Evolutionary conservation across 2,329 filamentous ascomycete genomes (phyloP).

Genomic region (Neoarthrinium moseri): DNA sequence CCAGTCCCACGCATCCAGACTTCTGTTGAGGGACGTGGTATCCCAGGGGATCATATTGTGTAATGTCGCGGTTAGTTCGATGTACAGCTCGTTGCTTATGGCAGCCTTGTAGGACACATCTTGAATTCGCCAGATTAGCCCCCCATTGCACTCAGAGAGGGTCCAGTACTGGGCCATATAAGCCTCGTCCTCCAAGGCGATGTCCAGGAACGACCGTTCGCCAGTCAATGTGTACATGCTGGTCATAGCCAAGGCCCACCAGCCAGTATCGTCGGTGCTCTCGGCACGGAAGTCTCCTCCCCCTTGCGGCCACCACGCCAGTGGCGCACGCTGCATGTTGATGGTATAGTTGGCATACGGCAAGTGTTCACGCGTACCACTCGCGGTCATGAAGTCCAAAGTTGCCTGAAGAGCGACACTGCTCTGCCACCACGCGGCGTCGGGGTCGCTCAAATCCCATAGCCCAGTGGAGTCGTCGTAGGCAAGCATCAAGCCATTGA

Average conservation of each 20-base stretch:
- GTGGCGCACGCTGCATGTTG: constrained; percentile 28
- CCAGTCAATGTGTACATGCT: constrained; percentile 45
- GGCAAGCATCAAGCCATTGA: constrained; percentile 2
- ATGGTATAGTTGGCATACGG: constrained; percentile 28
- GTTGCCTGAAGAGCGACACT: constrained; percentile 33
- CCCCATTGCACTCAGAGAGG: constrained; percentile 39
- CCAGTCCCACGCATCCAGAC: constrained; percentile 41
- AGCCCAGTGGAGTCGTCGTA: background rate
- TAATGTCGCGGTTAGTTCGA: constrained; percentile 41
- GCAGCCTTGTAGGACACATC: constrained; percentile 37
- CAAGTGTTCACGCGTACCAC: constrained; percentile 28
- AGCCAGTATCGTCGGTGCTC: constrained; percentile 45
- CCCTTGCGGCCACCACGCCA: constrained; percentile 35
- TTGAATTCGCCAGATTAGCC: constrained; percentile 43
- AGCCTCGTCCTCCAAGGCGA: constrained; percentile 44
- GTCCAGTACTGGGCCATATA: constrained; percentile 45
- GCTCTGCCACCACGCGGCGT: constrained; percentile 35
- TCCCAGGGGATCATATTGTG: constrained; percentile 37
- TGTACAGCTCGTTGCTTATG: constrained; percentile 46
- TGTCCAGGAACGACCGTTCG: constrained; percentile 41
- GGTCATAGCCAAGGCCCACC: constrained; percentile 52
- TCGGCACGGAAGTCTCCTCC: constrained; percentile 37
- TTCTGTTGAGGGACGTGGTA: constrained; percentile 35
- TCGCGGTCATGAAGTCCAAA: constrained; percentile 33
- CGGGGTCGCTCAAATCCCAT: background rate